Evolutionary conservation across 805 yeast species (phyloP), one percentile per base, ranked within the genome.

Genomic region (Pichia exigua): DNA sequence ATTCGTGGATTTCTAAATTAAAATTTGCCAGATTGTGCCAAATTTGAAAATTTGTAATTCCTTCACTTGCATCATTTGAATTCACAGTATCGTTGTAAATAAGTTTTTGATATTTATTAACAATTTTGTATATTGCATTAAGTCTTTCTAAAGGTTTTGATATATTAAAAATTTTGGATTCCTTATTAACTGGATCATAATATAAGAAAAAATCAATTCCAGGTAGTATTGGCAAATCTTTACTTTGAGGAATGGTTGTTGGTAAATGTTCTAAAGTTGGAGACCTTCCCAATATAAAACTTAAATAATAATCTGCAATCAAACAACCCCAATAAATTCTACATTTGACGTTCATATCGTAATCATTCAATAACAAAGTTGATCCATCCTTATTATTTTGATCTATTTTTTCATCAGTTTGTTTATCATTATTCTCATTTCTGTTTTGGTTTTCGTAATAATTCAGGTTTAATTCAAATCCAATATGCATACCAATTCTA

Each of bases 321-420:
- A 75, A 79, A 47, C 81, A 74, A 2, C 86, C 85, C 86, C 86
- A 81, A 61, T 78, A 81, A 13, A 81, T 78, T 51, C 86, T 70
- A 44, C 79, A 73, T 54, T 83, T 69, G 50, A 81, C 61, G 21
- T 44, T 48, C n/a, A 44, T 17, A 40, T 48, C 51, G 26, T 38
- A 48, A 39, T 58, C 56, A n/a, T 42, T 47, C 24, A 26, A 68
- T 30, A 30, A 13, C n/a, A 30, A 30, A 12, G 17, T 30, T 30
- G 35, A 13, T 13, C 13, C 35, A 59, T 56, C 74, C 73, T 83
- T 84, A 79, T 46, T 35, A 35, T 13, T 30, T 13, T 35, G 3
- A 10, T 35, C 39, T 17, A 17, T 35, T 4, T 35, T n/a, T 2
- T 9, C 20, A 35, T 17, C 20, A 35, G 10, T n/a, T 7, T 35